Evolutionary conservation across 768 basidiomycete genomes (phyloP), one percentile per base, ranked within the genome.

Genomic region (Kwoniella sp.): DNA sequence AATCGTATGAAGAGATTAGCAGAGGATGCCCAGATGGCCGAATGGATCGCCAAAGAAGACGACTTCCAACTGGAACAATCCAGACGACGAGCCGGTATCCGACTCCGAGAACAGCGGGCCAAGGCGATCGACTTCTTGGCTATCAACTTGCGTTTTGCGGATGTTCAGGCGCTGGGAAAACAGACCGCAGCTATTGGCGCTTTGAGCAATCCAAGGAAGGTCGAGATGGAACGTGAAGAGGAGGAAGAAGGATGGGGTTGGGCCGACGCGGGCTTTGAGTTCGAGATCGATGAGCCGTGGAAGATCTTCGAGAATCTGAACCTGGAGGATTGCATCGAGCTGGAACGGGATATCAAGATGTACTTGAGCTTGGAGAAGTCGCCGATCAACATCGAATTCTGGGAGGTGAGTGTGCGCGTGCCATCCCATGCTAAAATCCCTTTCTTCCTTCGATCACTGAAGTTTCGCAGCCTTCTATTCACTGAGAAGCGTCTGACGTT

Each of bases 91-190:
- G 96, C 96, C 25, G 88, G 91, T 58, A 98, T 99, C 75, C 87
- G 96, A 57, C 89, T 98, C 75, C 89, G 91, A 78, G 96, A 98
- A 82, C 93, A 94, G 81, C 84, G 96, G 58, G 96, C 96, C 1
- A 98, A 98, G 78, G 96, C 96, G n/a, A 89, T 99, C 71, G 96
- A 99, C 79, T 98, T 95, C 82, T 82, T 99, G 68, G 92, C 94
- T 52, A 86, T 99, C 74, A 99, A 99, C 79, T 85, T 99, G 66
- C 89, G 92, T 67, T 98, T 97, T 81, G 90, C 92, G 30, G 88
- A 89, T 75, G 82, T 81, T 4, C 63, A 69, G 38, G 63, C 74
- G 9, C 69, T 8, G 66, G 63, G 68, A 15, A 57, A 47, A 47
- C 67, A 73, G 47, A 72, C 76, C 0, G 70, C 72, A 25, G 76